These are phyloP conservation scores for Macrolepiota fuliginosa DNA, from an alignment of 768 basidiomycete species.

Conservation along the genomic window DNA sequence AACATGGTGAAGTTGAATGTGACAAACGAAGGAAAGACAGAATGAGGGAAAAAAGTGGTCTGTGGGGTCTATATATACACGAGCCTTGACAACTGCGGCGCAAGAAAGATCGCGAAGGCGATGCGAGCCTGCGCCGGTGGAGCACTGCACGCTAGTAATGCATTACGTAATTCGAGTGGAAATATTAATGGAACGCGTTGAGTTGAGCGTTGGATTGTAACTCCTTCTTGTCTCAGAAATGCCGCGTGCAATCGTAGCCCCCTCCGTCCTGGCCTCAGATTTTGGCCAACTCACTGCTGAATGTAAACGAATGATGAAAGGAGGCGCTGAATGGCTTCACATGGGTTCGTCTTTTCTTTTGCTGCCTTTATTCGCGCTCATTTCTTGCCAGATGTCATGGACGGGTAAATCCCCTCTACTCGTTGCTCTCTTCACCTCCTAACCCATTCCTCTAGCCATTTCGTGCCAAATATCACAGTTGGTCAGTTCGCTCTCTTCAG, in stretches of 20 bases:
- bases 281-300: slow-evolving; percentile 94
- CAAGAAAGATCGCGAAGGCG: neutral
- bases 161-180: slow-evolving; percentile 7
- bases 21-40: slow-evolving; percentile 16
- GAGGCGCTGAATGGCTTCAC: slow-evolving; percentile 96
- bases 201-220: neutral
- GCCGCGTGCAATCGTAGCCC: slow-evolving; percentile 92
- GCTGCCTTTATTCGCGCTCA: slow-evolving; percentile 5
- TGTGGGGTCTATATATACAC: slow-evolving; percentile 5
- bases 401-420: slow-evolving; percentile 60
- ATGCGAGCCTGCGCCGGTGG: neutral
- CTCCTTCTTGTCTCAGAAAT: slow-evolving; percentile 34
- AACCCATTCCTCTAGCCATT: slow-evolving; percentile 59
- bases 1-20: slow-evolving; percentile 32
- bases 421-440: neutral
- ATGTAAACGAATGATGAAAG: slow-evolving; percentile 94
- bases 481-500: slow-evolving; percentile 43
- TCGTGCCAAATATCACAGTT: slow-evolving; percentile 99
- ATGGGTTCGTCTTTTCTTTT: slow-evolving; percentile 63
- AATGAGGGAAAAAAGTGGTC: slow-evolving; percentile 16
- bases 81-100: neutral
- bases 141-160: neutral
- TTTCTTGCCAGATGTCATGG: slow-evolving; percentile 82
- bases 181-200: slow-evolving; percentile 6
- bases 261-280: slow-evolving; percentile 95